Evolutionary conservation across 1,284 basidiomycete genomes (phyloP).

Genomic region (Cryptococcus floricola): DNA sequence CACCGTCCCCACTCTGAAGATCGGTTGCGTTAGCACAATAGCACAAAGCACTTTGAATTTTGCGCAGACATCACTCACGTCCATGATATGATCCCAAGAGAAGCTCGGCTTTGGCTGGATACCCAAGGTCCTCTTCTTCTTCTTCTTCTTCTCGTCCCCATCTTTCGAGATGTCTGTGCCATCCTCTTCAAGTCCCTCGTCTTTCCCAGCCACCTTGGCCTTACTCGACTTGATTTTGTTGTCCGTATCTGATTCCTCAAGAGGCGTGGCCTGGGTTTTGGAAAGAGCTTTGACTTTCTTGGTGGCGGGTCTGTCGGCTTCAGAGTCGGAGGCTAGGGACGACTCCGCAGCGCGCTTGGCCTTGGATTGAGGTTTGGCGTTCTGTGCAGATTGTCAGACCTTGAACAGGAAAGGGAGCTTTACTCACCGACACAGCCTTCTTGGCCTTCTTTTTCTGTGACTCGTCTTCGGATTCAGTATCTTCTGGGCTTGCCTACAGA

Average conservation of each 20-base stretch:
- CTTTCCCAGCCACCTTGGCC: background rate
- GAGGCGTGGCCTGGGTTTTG: constrained; percentile 1
- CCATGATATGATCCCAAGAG: constrained; percentile 42
- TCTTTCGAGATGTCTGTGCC: background rate
- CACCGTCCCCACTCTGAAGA: constrained; percentile 43
- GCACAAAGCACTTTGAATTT: no score
- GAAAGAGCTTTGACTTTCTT: constrained; percentile 7
- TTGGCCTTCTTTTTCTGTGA: constrained; percentile 27
- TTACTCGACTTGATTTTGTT: constrained; percentile 5
- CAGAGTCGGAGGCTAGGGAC: background rate
- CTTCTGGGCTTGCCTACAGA: constrained; percentile 22
- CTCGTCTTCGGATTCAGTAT: constrained; percentile 20
- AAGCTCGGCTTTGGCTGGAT: constrained; percentile 27
- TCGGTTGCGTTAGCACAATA: no score
- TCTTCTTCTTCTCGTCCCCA: constrained; percentile 38
- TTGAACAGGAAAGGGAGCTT: background rate
- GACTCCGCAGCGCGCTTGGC: background rate
- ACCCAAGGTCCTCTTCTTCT: constrained; percentile 42
- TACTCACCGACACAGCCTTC: constrained; percentile 18
- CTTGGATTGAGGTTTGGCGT: constrained; percentile 1
- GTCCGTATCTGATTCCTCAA: constrained; percentile 13
- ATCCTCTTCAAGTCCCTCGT: background rate
- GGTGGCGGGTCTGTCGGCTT: constrained; percentile 3
- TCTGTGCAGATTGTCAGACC: background rate
- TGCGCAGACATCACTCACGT: constrained; percentile 24